Conservation (phyloP, 805 yeast species). For the Allodekkera sacchari region DNA sequence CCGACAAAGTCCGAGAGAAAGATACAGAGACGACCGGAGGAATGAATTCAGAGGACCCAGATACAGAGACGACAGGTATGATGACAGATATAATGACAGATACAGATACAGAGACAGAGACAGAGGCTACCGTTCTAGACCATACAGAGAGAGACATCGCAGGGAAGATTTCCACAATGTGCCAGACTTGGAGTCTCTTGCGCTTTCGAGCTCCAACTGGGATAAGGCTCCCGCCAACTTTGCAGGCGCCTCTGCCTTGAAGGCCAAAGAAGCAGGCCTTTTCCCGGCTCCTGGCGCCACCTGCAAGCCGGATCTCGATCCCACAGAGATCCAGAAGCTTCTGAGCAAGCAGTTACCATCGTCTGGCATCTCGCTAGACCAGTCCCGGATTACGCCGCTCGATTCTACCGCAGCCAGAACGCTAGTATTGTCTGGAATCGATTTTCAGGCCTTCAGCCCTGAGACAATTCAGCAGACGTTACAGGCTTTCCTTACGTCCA, state of each 20-base stretch:
- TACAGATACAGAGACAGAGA: slow-evolving; percentile 12
- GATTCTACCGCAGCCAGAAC: slow-evolving; percentile 18
- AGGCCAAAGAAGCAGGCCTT: slow-evolving; percentile 71
- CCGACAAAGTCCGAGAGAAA: too few species aligned
- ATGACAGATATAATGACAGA: slow-evolving; percentile 5
- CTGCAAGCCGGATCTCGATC: slow-evolving; percentile 4
- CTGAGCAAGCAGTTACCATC: background rate
- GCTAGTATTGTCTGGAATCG: slow-evolving; percentile 17
- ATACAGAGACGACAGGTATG: too few species aligned
- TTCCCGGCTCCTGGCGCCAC: slow-evolving; percentile 62
- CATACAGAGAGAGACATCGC: background rate
- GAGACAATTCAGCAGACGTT: slow-evolving; percentile 36
- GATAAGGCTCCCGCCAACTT: slow-evolving; percentile 62
- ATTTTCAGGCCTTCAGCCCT: slow-evolving; percentile 8
- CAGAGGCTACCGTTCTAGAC: too few species aligned
- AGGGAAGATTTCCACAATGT: background rate
- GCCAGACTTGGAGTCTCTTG: slow-evolving; percentile 41
- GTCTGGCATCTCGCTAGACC: background rate
- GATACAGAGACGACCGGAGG: too few species aligned
- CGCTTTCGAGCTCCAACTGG: slow-evolving; percentile 52
- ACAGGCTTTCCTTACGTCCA: slow-evolving; percentile 34
- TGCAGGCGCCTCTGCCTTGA: slow-evolving; percentile 63
- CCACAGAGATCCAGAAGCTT: slow-evolving; percentile 1
- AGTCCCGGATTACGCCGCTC: slow-evolving; percentile 17
- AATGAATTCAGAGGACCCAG: too few species aligned